Evolutionary conservation across 1,284 basidiomycete genomes (phyloP), one percentile per base, ranked within the genome.

Genomic region (Ustanciosporium gigantosporum): DNA sequence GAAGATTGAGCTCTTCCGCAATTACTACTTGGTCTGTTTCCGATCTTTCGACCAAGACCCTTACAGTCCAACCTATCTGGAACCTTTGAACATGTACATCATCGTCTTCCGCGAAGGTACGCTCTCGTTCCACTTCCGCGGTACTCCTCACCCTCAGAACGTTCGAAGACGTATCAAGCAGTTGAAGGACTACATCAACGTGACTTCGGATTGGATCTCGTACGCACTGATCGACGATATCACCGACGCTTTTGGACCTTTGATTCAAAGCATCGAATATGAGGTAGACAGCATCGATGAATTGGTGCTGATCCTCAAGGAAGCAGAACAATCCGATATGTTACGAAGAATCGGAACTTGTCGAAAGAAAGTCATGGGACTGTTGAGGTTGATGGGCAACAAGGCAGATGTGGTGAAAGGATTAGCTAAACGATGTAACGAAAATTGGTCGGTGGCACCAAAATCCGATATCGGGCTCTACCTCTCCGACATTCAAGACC

Each of bases 321-420:
- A 88, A 60, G 85, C 87, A 0, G 87, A 88, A 76, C 87, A 88
- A 77, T 87, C 83, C 59, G 87, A 89, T 79, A 88, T 89, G 87
- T 80, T 89, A 60, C 76, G 87, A 52, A 41, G 93, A 58, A 99
- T 98, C 72, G 95, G 95, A 34, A 96, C 91, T 0, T 98, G 95
- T 78, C 85, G 95, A 41, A 98, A 98, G 82, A 99, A 99, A 80
- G 95, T 99, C 71, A 98, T 99, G 95, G 95, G 95, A 23, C 81
- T 99, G 29, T 80, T 99, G 41, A 77, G 83, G 5, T 81, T 98
- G 43, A 97, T 99, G 94, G 95, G 95, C 29, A 97, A 95, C 81
- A 99, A 99, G 82, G 95, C 95, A 36, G 95, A 99, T 77, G 95
- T 99, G 56, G 95, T 99, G 60, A 99, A 98, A 78, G 95, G 95